Evolutionary conservation across 2,329 filamentous ascomycete genomes (phyloP).

Genomic region (Phyllosticta citriasiana): DNA sequence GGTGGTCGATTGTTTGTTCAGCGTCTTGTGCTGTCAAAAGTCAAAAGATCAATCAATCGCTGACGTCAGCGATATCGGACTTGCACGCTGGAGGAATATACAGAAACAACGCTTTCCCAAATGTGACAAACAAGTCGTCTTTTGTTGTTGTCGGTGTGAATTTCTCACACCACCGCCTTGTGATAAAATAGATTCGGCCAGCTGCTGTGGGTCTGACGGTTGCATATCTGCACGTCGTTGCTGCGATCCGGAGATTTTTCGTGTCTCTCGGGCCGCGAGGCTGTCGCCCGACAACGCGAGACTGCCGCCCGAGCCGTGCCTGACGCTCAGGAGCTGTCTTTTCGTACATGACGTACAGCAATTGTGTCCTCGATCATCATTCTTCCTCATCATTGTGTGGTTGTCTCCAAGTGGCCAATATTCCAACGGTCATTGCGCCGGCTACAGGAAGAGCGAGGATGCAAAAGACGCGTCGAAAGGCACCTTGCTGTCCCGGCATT

Average conservation of each 20-base stretch:
- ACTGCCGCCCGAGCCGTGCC: neutral
- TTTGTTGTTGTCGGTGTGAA: neutral
- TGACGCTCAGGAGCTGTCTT: neutral
- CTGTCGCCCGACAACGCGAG: neutral
- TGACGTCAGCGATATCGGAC: neutral
- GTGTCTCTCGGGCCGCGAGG: neutral
- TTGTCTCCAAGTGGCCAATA: neutral
- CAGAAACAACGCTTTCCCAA: neutral
- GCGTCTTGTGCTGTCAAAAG: neutral
- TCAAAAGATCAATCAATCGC: neutral
- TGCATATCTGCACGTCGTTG: neutral
- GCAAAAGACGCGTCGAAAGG: neutral
- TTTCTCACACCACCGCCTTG: conserved; percentile 4
- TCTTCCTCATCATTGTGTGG: neutral
- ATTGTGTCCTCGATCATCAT: neutral
- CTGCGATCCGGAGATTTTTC: conserved; percentile 3
- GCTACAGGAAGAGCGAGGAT: neutral
- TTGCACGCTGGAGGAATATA: neutral
- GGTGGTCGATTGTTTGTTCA: no score
- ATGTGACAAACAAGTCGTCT: neutral
- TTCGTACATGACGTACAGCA: neutral
- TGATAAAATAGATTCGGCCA: neutral
- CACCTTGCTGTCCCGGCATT: neutral
- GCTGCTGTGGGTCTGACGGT: neutral
- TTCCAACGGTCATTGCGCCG: neutral